Percentiles rank a stretch among this genome's conserved stretches.
These are phyloP conservation scores for Blastocystis sp. DNA, from an alignment of 352 stramenopile species.

Conservation along the genomic window DNA sequence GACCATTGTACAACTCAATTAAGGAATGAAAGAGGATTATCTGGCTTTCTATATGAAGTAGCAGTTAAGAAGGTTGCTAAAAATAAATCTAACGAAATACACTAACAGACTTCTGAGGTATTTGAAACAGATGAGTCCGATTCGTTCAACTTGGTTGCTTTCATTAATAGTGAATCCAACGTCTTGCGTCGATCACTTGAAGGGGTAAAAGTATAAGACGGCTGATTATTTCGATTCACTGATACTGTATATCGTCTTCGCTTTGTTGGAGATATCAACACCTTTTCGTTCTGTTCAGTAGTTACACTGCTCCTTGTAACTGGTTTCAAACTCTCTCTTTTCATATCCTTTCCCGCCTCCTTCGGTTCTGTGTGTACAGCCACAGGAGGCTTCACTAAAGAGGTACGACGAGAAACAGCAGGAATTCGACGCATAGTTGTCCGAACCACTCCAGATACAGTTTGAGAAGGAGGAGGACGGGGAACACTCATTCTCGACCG, in stretches of 20 bases:
- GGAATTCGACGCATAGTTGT: background rate
- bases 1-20: background rate
- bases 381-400: background rate
- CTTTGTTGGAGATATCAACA: background rate
- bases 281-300: background rate
- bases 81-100: background rate
- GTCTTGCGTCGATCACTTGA: background rate
- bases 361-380: background rate
- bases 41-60: slow-evolving; percentile 21
- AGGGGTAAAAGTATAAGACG: slow-evolving; percentile 44
- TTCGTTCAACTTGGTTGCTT: background rate
- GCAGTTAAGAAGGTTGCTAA: slow-evolving; percentile 43
- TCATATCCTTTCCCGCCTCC: background rate
- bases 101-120: background rate
- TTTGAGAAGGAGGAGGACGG: background rate
- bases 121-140: background rate
- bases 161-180: slow-evolving; percentile 4
- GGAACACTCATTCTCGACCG: background rate
- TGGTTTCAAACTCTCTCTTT: background rate
- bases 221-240: background rate
- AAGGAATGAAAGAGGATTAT: slow-evolving; percentile 16
- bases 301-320: background rate
- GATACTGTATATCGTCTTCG: background rate
- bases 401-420: background rate
- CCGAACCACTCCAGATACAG: background rate